These are phyloP conservation scores for Glycyrrhiza uralensis DNA, from an alignment of 306 rosid species.

Conservation along the genomic window DNA sequence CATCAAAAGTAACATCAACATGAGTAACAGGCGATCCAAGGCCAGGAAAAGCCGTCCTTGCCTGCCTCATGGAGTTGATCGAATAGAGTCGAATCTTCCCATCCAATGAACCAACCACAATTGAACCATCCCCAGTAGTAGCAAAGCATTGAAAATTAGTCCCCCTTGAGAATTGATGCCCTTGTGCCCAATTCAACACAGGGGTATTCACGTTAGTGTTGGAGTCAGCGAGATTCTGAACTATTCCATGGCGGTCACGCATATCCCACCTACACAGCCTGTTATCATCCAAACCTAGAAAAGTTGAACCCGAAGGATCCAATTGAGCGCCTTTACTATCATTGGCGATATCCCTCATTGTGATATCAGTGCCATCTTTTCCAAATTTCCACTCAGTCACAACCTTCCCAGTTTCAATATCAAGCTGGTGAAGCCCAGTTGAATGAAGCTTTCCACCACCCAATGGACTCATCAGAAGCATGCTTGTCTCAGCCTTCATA, in stretches of 20 bases:
- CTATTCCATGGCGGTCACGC: constrained; percentile 91
- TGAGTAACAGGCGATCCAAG: constrained; percentile 94
- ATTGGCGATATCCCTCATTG: constrained; percentile 91
- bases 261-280: constrained; percentile 99
- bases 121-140: constrained; percentile 91
- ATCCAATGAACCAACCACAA: constrained; percentile 92
- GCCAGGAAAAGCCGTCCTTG: constrained; percentile 95
- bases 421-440: constrained; percentile 83
- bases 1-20: constrained; percentile 93
- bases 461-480: constrained; percentile 97
- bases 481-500: constrained; percentile 91
- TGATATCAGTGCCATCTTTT: constrained; percentile 86
- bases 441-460: constrained; percentile 70
- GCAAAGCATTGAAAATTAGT: constrained; percentile 98
- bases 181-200: constrained; percentile 88
- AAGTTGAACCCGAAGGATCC: constrained; percentile 94
- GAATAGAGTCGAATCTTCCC: constrained; percentile 94
- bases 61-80: constrained; percentile 79
- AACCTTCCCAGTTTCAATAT: constrained; percentile 84
- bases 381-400: constrained; percentile 91
- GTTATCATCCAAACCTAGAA: constrained; percentile 92
- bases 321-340: constrained; percentile 89
- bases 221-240: constrained; percentile 72
- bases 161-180: constrained; percentile 94
- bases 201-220: constrained; percentile 33